Evolutionary conservation across 2,329 filamentous ascomycete genomes (phyloP).

Genomic region (Aotearoamyces nothofagi): DNA sequence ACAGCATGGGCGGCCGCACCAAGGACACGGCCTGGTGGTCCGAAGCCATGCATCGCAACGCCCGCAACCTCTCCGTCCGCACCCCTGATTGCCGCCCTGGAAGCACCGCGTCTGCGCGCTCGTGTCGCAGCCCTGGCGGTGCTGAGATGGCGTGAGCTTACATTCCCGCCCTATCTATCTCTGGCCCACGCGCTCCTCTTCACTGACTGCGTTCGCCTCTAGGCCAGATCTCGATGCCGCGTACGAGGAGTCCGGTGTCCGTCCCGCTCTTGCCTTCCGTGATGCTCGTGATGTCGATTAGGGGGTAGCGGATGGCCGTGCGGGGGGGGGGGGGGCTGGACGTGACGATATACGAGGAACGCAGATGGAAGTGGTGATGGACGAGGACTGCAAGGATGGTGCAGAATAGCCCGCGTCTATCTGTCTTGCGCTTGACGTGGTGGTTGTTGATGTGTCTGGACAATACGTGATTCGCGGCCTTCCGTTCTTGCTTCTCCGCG

Average conservation of each 20-base stretch:
- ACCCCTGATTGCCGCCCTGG: not conserved
- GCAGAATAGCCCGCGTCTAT: too few relatives aligned
- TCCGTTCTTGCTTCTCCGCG: too few relatives aligned
- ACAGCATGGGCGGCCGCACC: not conserved
- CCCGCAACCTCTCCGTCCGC: not conserved
- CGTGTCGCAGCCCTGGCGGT: not conserved
- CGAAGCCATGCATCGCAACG: not conserved
- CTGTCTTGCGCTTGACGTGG: too few relatives aligned
- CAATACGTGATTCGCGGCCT: too few relatives aligned
- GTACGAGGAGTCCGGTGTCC: not conserved
- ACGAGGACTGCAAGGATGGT: too few relatives aligned
- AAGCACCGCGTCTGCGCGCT: not conserved
- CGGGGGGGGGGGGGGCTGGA: too few relatives aligned
- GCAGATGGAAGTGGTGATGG: too few relatives aligned
- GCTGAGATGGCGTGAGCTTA: not conserved
- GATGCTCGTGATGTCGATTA: not conserved
- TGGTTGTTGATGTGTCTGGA: too few relatives aligned
- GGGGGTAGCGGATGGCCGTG: not conserved
- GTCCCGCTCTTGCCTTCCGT: constrained; percentile 1
- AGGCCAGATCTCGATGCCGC: too few relatives aligned
- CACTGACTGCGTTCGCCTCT: not conserved
- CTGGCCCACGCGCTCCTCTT: not conserved
- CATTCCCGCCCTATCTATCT: not conserved
- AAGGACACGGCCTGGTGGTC: not conserved
- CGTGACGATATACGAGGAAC: too few relatives aligned